Percentiles rank a stretch among this genome's conserved stretches.
Evolutionary conservation across 768 basidiomycete species (phyloP).

Genomic region (Russula sp.): DNA sequence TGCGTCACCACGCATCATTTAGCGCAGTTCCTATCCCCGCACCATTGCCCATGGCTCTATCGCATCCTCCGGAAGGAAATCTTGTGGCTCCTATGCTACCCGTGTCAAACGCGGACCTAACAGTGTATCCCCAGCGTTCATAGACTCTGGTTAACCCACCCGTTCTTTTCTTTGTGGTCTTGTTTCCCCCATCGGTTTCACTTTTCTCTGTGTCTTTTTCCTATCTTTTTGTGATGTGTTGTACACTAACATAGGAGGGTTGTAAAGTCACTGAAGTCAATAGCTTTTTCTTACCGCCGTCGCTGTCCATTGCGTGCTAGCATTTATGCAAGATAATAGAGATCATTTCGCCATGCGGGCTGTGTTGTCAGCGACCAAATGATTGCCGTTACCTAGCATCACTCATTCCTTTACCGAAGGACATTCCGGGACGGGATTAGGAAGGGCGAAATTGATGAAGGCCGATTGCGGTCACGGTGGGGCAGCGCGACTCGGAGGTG

Average conservation of each 20-base stretch:
- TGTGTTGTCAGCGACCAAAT: not conserved
- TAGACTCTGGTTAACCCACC: slow-evolving; percentile 16
- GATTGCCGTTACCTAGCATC: not conserved
- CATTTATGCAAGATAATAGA: slow-evolving; percentile 24
- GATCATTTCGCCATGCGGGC: slow-evolving; percentile 3
- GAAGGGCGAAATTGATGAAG: not conserved
- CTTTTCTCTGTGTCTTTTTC: slow-evolving; percentile 8
- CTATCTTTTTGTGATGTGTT: slow-evolving; percentile 19
- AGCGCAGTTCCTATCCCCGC: slow-evolving; percentile 16
- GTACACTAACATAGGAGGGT: slow-evolving; percentile 21
- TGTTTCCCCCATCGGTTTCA: slow-evolving; percentile 5
- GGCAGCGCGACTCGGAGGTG: too few species aligned
- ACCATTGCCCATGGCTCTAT: not conserved
- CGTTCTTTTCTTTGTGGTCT: slow-evolving; percentile 8
- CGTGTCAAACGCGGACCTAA: slow-evolving; percentile 12
- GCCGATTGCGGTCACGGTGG: too few species aligned
- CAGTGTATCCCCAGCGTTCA: slow-evolving; percentile 19
- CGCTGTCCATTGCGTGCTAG: slow-evolving; percentile 14
- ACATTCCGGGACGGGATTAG: not conserved
- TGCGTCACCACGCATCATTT: slow-evolving; percentile 34
- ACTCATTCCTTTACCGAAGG: not conserved
- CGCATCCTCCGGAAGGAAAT: slow-evolving; percentile 19
- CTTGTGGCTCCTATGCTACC: not conserved
- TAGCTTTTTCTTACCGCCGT: not conserved
- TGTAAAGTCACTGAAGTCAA: slow-evolving; percentile 19